A percentile compares a stretch with the other conserved stretches of the same genome.
phyloP scores from a whole-genome alignment of 1,284 basidiomycete species.

The Fomitopsis pinicola region DNA sequence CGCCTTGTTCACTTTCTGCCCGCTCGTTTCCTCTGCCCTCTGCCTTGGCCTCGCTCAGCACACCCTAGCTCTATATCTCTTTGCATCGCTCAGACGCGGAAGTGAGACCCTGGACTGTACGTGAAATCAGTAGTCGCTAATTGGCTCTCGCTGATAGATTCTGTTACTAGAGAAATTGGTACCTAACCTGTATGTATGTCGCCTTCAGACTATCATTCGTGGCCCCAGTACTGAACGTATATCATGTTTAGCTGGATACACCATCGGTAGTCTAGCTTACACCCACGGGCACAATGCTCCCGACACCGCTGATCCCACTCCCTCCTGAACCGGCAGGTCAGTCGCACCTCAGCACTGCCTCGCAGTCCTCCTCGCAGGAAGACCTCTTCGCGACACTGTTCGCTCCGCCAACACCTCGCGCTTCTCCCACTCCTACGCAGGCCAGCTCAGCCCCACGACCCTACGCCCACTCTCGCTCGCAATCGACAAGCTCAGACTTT shows the following conservation, averaged over 20 bases:
- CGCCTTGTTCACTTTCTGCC: too few relatives aligned
- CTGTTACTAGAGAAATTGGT: too few relatives aligned
- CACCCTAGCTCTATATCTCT: too few relatives aligned
- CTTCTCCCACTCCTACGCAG: conserved; percentile 26
- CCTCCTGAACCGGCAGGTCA: conserved; percentile 5
- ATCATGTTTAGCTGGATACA: neutral
- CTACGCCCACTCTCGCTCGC: conserved; percentile 15
- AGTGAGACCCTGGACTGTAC: too few relatives aligned
- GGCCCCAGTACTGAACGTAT: too few relatives aligned
- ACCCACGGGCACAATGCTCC: neutral
- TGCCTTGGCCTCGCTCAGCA: too few relatives aligned
- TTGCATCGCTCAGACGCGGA: too few relatives aligned
- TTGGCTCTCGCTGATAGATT: too few relatives aligned
- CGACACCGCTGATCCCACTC: conserved; percentile 18
- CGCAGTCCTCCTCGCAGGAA: conserved; percentile 22
- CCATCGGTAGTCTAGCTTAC: neutral
- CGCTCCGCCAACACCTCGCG: conserved; percentile 38
- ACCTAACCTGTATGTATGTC: too few relatives aligned
- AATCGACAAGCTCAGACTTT: conserved; percentile 50
- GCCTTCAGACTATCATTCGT: too few relatives aligned
- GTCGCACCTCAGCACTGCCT: neutral
- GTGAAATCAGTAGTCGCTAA: too few relatives aligned
- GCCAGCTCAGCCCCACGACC: neutral
- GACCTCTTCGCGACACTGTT: conserved; percentile 44
- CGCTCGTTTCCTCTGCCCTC: too few relatives aligned